Percentiles rank a stretch among this genome's conserved stretches.
Conservation (phyloP, 495 filamentous ascomycete species). For the Sporormia fimetaria region DNA sequence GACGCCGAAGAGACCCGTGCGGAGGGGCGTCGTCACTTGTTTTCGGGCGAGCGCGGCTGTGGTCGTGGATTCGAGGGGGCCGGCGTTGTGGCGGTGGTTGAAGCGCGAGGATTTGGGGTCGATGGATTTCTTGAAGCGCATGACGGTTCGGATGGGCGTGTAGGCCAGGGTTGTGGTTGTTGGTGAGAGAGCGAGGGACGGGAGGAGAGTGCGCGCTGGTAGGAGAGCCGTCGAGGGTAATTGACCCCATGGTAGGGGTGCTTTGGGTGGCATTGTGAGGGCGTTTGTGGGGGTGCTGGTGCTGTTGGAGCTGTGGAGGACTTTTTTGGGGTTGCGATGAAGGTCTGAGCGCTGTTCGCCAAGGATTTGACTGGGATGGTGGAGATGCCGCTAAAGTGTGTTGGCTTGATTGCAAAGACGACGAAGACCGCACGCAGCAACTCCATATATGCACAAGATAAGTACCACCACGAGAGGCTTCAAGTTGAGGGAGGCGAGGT, state of each 20-base stretch:
- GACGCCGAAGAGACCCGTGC: slow-evolving; percentile 68
- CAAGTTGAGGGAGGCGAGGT: no score
- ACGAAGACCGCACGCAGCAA: no score
- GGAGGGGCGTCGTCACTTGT: slow-evolving; percentile 60
- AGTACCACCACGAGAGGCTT: no score
- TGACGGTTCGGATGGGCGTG: slow-evolving; percentile 26
- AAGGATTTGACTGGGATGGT: not conserved
- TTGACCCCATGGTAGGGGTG: slow-evolving; percentile 18
- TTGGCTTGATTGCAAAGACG: no score
- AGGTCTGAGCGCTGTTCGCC: slow-evolving; percentile 5
- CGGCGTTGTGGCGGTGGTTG: slow-evolving; percentile 62
- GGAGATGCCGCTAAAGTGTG: no score
- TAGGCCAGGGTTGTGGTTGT: slow-evolving; percentile 35
- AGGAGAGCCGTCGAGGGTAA: slow-evolving; percentile 22
- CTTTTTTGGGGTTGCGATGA: slow-evolving; percentile 8
- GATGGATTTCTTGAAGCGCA: no score
- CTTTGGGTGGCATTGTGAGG: slow-evolving; percentile 29
- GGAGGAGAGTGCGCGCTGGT: slow-evolving; percentile 12
- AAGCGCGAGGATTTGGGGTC: slow-evolving; percentile 59
- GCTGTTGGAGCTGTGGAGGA: not conserved
- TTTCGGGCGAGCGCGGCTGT: slow-evolving; percentile 73
- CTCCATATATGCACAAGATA: no score
- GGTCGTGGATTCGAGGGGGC: slow-evolving; percentile 56
- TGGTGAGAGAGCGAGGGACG: slow-evolving; percentile 7
- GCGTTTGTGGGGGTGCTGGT: slow-evolving; percentile 3